Percentiles rank a stretch among this genome's conserved stretches.
Conservation (phyloP, 352 stramenopile species). For the Thalassiosira exigua region DNA sequence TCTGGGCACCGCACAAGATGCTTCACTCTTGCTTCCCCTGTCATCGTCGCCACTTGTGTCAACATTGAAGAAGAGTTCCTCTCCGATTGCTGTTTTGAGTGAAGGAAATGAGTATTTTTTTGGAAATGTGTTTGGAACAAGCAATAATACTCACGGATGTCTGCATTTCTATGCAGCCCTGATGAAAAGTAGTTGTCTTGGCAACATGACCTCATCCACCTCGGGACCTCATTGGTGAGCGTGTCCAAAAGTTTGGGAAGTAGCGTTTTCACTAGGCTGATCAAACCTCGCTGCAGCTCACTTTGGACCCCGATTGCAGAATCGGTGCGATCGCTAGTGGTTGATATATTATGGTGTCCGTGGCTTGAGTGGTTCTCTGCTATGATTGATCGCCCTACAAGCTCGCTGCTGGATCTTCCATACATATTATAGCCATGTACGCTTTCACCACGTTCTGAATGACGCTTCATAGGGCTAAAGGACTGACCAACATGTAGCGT, state of each 20-base stretch:
- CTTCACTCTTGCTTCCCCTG: slow-evolving; percentile 41
- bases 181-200: slow-evolving; percentile 83
- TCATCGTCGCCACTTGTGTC: slow-evolving; percentile 40
- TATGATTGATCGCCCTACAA: slow-evolving; percentile 49
- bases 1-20: slow-evolving; percentile 50
- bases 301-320: slow-evolving; percentile 83
- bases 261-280: slow-evolving; percentile 71
- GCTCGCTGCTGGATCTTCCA: slow-evolving; percentile 27
- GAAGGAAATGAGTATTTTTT: slow-evolving; percentile 1
- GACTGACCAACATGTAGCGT: slow-evolving; percentile 22
- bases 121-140: slow-evolving; percentile 7
- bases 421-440: slow-evolving; percentile 21
- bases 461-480: slow-evolving; percentile 47
- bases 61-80: slow-evolving; percentile 66
- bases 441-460: not conserved
- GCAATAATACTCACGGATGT: slow-evolving; percentile 74
- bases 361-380: slow-evolving; percentile 26
- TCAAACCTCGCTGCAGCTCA: slow-evolving; percentile 83
- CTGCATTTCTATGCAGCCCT: slow-evolving; percentile 70
- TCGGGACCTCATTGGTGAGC: slow-evolving; percentile 71
- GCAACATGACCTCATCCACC: slow-evolving; percentile 75
- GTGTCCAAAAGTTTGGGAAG: slow-evolving; percentile 71
- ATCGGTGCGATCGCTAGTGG: slow-evolving; percentile 70
- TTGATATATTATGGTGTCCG: slow-evolving; percentile 30
- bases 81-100: slow-evolving; percentile 49